Conservation (phyloP, 2,329 filamentous ascomycete genomes). For the Graphiopsis chlorocephala region DNA sequence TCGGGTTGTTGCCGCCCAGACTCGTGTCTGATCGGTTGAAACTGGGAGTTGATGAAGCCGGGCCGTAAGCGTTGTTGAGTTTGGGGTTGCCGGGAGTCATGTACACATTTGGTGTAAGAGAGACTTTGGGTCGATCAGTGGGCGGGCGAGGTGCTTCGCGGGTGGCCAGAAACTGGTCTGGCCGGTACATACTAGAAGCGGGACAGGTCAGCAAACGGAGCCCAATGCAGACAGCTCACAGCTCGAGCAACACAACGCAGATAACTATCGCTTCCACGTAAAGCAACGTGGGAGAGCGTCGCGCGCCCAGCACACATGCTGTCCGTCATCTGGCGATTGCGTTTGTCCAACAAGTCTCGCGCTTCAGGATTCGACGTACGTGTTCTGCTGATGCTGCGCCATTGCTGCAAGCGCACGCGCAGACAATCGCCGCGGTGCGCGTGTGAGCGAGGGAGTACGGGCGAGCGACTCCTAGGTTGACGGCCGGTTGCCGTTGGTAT, state of each 20-base stretch:
- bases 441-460: neutral
- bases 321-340: neutral
- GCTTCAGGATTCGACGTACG: constrained; percentile 8
- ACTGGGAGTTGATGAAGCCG: constrained; percentile 31
- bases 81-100: constrained; percentile 74
- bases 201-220: neutral
- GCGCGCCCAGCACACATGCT: neutral
- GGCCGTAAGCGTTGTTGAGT: constrained; percentile 36
- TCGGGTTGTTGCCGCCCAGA: constrained; percentile 37
- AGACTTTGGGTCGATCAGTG: constrained; percentile 67
- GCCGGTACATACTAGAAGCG: constrained; percentile 55
- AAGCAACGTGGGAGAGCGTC: neutral
- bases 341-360: neutral
- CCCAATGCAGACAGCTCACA: neutral
- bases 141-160: constrained; percentile 91
- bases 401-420: constrained; percentile 10
- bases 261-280: neutral
- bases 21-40: constrained; percentile 40
- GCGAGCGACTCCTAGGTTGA: constrained; percentile 7
- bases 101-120: constrained; percentile 68
- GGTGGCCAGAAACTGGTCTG: constrained; percentile 87
- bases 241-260: neutral
- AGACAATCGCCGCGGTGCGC: constrained; percentile 1
- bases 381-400: constrained; percentile 18
- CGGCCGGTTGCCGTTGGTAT: constrained; percentile 2